Evolutionary conservation across 192 early-diverging fungal species (phyloP), one percentile per base, ranked within the genome.

Genomic region (Backusella luteola): DNA sequence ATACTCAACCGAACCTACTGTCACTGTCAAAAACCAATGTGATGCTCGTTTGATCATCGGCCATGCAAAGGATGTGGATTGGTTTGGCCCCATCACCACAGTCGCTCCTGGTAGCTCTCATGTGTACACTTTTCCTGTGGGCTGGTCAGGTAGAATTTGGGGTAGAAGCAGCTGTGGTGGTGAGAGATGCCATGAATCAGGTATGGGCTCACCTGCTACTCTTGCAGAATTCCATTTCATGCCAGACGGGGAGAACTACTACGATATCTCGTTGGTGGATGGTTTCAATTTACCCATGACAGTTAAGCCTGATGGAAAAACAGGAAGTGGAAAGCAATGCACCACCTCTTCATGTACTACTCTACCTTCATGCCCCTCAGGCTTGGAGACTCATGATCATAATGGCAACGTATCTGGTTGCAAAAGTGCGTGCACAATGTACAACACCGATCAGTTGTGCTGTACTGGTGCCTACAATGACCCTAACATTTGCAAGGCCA

Each of bases 211-310:
- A 32, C 80, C 80, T 67, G 67, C 80, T 0, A 71, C 76, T 29
- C 67, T 81, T 56, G 80, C 80, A 11, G 80, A 81, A 66, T 81
- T 81, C 26, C 41, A 75, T n/a, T 78, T 81, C 46, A 35, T 68
- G 26, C 15, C 39, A 15, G 23, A 4, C 34, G 34, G 4, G 15
- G 46, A 81, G 38, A 67, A 66, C 3, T 79, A 74, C 23, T 83
- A 83, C 66, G 81, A 83, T 63, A 75, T 83, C 1, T 77, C 75
- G 14, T 66, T 79, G 26, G 81, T 83, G 0, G 74, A 83, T 44
- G 81, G 81, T 9, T 83, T 38, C 29, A 83, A 83, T 36, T 21
- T 83, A 4, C 77, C 81, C 23, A 72, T 83, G n/a, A 4, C 21
- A 11, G 76, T 83, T 19, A 17, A 49, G 14, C 77, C 77, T 41